Evolutionary conservation across 768 basidiomycete species (phyloP).

Genomic region (Trichaptum fuscoviolaceum): DNA sequence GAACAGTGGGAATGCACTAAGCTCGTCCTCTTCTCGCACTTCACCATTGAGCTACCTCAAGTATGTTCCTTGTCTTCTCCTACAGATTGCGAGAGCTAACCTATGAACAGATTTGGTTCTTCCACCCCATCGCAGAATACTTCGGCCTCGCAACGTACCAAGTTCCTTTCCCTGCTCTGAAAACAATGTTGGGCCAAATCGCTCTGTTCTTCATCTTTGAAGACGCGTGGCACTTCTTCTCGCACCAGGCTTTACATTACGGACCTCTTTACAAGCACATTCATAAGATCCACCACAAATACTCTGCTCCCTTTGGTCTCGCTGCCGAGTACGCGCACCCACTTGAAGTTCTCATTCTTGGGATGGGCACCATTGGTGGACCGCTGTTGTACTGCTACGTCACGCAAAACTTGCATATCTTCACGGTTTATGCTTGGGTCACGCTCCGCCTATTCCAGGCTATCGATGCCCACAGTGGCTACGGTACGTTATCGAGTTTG

Average conservation of each 20-base stretch:
- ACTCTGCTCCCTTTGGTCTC: constrained; percentile 93
- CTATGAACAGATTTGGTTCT: constrained; percentile 68
- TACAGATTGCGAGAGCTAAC: not conserved
- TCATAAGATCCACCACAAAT: constrained; percentile 97
- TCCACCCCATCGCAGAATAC: constrained; percentile 83
- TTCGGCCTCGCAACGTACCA: constrained; percentile 92
- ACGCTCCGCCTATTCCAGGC: constrained; percentile 93
- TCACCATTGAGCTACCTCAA: constrained; percentile 89
- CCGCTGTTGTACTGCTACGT: constrained; percentile 84
- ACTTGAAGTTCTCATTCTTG: constrained; percentile 91
- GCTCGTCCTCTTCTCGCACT: constrained; percentile 89
- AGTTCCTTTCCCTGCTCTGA: constrained; percentile 80
- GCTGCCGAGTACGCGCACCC: constrained; percentile 99
- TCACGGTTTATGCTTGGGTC: constrained; percentile 94
- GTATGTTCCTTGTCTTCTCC: constrained; percentile 36
- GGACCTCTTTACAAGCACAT: constrained; percentile 84
- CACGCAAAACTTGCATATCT: constrained; percentile 71
- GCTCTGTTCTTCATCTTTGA: constrained; percentile 93
- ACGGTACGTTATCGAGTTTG: constrained; percentile 44
- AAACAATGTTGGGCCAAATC: constrained; percentile 69
- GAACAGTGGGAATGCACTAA: constrained; percentile 98
- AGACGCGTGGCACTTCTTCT: constrained; percentile 91
- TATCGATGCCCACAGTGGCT: constrained; percentile 94
- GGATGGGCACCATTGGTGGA: constrained; percentile 83
- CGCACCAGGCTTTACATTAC: constrained; percentile 86